Percentiles rank a stretch among this genome's conserved stretches.
phyloP scores from a whole-genome alignment of 805 yeast species.

The Sporopachydermia lactativora region DNA sequence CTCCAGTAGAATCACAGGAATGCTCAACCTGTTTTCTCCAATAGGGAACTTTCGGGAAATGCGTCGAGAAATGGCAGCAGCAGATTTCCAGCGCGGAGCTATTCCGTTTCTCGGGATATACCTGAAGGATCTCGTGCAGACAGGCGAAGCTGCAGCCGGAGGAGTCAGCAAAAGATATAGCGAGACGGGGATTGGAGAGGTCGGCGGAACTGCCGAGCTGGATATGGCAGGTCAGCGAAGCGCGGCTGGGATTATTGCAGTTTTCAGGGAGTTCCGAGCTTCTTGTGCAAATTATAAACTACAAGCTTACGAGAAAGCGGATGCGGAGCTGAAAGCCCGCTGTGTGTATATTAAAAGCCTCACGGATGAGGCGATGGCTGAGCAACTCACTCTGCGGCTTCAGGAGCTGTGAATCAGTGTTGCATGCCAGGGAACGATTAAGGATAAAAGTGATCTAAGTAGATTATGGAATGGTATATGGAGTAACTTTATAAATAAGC shows the following conservation, averaged over 20 bases:
- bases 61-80: conserved; percentile 45
- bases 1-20: conserved; percentile 6
- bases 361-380: conserved; percentile 54
- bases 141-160: not conserved
- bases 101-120: conserved; percentile 86
- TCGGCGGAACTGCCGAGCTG: not conserved
- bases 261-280: not conserved
- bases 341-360: conserved; percentile 71
- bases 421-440: no score
- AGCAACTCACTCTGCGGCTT: no score
- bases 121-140: conserved; percentile 41
- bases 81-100: conserved; percentile 58
- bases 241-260: not conserved
- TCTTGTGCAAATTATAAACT: not conserved
- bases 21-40: conserved; percentile 65
- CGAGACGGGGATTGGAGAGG: not conserved
- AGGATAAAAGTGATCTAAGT: no score
- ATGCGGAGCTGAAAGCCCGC: conserved; percentile 60
- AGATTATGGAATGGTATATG: no score
- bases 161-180: no score
- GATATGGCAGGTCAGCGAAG: not conserved
- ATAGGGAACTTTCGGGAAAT: conserved; percentile 55
- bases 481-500: no score
- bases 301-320: conserved; percentile 9
- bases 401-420: no score